Evolutionary conservation across 75 land plant genomes (phyloP).

Genomic region (Azolla pinnata): DNA sequence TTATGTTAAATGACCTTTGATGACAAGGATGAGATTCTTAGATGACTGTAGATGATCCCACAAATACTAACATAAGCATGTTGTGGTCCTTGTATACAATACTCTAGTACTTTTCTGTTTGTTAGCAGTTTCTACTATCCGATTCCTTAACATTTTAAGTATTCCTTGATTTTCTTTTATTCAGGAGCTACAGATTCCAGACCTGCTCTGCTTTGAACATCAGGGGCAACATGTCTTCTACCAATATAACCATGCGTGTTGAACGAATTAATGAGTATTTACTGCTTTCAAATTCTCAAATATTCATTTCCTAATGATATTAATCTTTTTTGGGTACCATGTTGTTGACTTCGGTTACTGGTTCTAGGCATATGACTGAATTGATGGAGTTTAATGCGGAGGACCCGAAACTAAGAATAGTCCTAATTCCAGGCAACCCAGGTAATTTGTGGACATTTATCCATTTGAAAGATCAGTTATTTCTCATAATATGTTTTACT

Average conservation of each 20-base stretch:
- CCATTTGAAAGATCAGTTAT: neutral
- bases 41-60: no score
- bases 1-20: no score
- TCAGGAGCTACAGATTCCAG: no score
- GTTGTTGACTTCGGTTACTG: neutral
- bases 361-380: conserved; percentile 50
- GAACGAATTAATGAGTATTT: conserved; percentile 1
- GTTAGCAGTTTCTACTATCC: no score
- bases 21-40: no score
- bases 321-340: neutral
- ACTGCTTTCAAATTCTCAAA: neutral
- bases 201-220: no score
- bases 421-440: conserved; percentile 88
- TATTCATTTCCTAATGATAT: neutral
- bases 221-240: neutral
- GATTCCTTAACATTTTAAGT: no score
- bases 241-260: neutral
- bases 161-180: no score
- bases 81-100: no score
- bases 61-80: no score
- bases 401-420: conserved; percentile 39
- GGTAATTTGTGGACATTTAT: conserved; percentile 25
- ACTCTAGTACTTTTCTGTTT: no score
- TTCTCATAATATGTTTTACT: no score
- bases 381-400: conserved; percentile 52